Conservation (phyloP, 805 yeast species). For the Blastobotrys peoriensis region DNA sequence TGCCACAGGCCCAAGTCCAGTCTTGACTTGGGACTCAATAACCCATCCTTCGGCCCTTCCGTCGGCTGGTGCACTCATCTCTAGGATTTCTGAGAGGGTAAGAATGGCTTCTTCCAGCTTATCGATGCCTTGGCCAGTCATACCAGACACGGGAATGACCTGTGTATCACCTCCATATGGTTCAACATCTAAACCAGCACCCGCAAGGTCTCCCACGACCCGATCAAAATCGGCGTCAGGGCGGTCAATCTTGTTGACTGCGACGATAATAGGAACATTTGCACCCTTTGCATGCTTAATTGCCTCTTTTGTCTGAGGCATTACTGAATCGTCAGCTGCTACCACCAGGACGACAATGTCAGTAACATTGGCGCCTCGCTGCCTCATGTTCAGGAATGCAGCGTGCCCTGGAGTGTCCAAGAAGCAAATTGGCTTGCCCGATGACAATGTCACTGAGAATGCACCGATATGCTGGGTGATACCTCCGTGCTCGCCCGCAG, state of each 20-base stretch:
- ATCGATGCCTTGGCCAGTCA: constrained; percentile 85
- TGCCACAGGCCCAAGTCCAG: constrained; percentile 80
- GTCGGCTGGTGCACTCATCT: constrained; percentile 52
- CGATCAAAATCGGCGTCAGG: constrained; percentile 68
- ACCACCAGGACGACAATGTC: constrained; percentile 90
- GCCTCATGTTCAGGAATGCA: constrained; percentile 92
- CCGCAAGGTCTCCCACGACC: constrained; percentile 71
- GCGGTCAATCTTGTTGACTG: constrained; percentile 87
- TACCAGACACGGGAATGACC: constrained; percentile 79
- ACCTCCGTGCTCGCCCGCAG: constrained; percentile 84
- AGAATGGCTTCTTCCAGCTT: constrained; percentile 83
- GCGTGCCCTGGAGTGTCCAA: constrained; percentile 98
- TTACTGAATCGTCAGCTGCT: constrained; percentile 95
- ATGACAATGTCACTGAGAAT: constrained; percentile 77
- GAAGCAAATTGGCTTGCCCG: constrained; percentile 76
- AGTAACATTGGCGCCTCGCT: constrained; percentile 90
- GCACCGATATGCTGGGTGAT: constrained; percentile 99
- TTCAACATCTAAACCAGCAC: constrained; percentile 76
- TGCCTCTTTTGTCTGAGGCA: constrained; percentile 97
- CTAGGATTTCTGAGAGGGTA: constrained; percentile 77
- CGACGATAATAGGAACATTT: constrained; percentile 80
- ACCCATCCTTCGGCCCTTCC: constrained; percentile 74
- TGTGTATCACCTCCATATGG: constrained; percentile 95
- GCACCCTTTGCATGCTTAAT: constrained; percentile 84
- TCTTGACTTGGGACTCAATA: constrained; percentile 74